Conservation (phyloP, 768 basidiomycete species). For the Leccinum incarnatum region DNA sequence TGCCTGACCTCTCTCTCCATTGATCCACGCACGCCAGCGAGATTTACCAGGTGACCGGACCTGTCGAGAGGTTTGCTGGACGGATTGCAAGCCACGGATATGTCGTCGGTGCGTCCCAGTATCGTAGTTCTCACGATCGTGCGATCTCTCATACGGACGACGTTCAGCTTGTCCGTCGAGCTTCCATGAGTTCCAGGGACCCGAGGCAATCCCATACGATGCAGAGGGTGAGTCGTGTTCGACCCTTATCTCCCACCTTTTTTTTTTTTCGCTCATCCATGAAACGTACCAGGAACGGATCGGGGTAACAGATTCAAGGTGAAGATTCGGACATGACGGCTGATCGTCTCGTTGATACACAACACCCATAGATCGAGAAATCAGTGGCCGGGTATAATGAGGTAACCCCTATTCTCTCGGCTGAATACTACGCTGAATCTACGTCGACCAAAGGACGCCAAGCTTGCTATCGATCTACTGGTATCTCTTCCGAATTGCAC, state of each 20-base stretch:
- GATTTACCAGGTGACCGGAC: constrained; percentile 96
- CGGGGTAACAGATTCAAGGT: constrained; percentile 93
- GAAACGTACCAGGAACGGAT: constrained; percentile 59
- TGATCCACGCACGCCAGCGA: constrained; percentile 50
- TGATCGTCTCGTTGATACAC: constrained; percentile 3
- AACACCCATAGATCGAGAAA: constrained; percentile 73
- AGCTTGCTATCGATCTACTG: constrained; percentile 73
- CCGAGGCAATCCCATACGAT: constrained; percentile 88
- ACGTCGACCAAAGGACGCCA: constrained; percentile 59
- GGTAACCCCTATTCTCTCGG: constrained; percentile 37
- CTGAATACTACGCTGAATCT: constrained; percentile 1
- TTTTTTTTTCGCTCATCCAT: neutral
- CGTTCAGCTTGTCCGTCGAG: constrained; percentile 71
- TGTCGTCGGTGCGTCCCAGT: constrained; percentile 60
- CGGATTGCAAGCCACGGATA: constrained; percentile 87
- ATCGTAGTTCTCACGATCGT: neutral
- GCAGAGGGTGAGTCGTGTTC: constrained; percentile 54
- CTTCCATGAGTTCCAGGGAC: constrained; percentile 92
- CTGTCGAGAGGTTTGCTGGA: constrained; percentile 89
- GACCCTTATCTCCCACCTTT: neutral
- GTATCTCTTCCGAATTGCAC: constrained; percentile 76
- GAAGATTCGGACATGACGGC: neutral
- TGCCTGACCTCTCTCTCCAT: neutral
- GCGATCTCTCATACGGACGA: neutral
- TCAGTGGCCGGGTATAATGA: constrained; percentile 84